Percentiles rank a stretch among this genome's conserved stretches.
Conservation (phyloP, 2,329 filamentous ascomycete species). For the Aspergillus neotritici region DNA sequence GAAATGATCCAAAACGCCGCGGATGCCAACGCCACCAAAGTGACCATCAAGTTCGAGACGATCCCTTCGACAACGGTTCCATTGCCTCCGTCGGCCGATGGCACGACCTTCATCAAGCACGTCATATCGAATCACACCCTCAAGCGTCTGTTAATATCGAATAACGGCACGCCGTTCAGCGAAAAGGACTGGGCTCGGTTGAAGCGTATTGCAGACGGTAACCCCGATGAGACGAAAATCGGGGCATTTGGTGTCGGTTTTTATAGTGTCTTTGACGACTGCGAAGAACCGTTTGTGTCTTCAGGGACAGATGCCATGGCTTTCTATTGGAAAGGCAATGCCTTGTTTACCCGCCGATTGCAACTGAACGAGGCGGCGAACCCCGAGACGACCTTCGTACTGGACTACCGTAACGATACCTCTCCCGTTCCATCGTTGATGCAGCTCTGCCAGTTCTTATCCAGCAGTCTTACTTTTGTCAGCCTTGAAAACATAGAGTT, state of each 20-base stretch:
- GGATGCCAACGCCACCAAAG: conserved; percentile 84
- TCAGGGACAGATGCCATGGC: conserved; percentile 92
- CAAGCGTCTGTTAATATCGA: conserved; percentile 80
- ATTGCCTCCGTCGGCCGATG: conserved; percentile 58
- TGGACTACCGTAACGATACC: conserved; percentile 86
- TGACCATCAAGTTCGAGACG: conserved; percentile 89
- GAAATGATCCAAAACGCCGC: conserved; percentile 98
- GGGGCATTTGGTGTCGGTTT: conserved; percentile 97
- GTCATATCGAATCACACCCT: conserved; percentile 78
- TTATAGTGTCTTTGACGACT: conserved; percentile 97
- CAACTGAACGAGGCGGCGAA: conserved; percentile 62
- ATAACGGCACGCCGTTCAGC: conserved; percentile 83
- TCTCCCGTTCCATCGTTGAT: conserved; percentile 81
- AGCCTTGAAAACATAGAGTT: conserved; percentile 81
- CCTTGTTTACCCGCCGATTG: conserved; percentile 83
- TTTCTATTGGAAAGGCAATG: conserved; percentile 99
- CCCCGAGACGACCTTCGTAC: conserved; percentile 79
- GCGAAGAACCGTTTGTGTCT: conserved; percentile 93
- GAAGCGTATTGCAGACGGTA: conserved; percentile 97
- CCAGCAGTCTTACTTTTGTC: conserved; percentile 93
- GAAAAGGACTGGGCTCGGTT: conserved; percentile 87
- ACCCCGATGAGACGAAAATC: conserved; percentile 98
- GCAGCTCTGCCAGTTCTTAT: conserved; percentile 83
- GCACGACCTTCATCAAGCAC: conserved; percentile 72
- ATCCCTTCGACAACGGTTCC: conserved; percentile 74